These are phyloP conservation scores for Phoma sp. DNA, from an alignment of 2,329 filamentous ascomycete species.

Conservation along the genomic window DNA sequence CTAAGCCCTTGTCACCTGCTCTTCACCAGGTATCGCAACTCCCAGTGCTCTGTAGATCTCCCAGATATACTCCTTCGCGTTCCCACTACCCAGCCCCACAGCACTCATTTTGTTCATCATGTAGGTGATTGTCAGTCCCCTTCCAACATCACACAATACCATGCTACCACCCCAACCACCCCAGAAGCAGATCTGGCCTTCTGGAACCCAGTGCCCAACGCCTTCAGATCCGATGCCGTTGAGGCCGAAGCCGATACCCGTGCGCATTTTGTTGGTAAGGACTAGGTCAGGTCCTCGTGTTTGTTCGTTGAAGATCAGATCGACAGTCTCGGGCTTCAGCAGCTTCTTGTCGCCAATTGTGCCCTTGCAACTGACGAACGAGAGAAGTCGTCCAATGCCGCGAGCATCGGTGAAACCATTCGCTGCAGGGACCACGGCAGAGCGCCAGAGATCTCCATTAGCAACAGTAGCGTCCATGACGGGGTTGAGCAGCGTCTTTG, in stretches of 20 bases:
- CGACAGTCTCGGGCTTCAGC: conserved; percentile 17
- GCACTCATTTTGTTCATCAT: conserved; percentile 30
- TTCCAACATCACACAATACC: conserved; percentile 21
- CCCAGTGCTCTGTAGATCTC: conserved; percentile 21
- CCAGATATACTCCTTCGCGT: conserved; percentile 13
- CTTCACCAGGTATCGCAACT: neutral
- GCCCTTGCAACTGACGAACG: conserved; percentile 14
- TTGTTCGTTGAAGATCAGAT: conserved; percentile 22
- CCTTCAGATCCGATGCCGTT: neutral
- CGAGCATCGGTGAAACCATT: conserved; percentile 25
- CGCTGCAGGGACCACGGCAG: conserved; percentile 5
- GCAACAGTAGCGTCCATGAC: conserved; percentile 12
- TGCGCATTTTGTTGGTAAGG: neutral
- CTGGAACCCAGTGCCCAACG: conserved; percentile 15
- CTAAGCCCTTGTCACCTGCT: too few relatives aligned
- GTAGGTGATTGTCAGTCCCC: conserved; percentile 23
- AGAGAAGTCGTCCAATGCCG: conserved; percentile 16
- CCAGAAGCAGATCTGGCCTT: conserved; percentile 22
- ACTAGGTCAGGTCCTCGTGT: conserved; percentile 15
- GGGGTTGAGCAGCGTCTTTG: conserved; percentile 17
- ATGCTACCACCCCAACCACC: conserved; percentile 27
- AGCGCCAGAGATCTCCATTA: conserved; percentile 6
- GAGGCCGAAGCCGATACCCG: conserved; percentile 22
- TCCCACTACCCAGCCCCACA: conserved; percentile 11
- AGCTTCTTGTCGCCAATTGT: conserved; percentile 1